A percentile compares a stretch with the other conserved stretches of the same genome.
Conservation (phyloP, 208 protist species). For the Leishmania braziliensis region DNA sequence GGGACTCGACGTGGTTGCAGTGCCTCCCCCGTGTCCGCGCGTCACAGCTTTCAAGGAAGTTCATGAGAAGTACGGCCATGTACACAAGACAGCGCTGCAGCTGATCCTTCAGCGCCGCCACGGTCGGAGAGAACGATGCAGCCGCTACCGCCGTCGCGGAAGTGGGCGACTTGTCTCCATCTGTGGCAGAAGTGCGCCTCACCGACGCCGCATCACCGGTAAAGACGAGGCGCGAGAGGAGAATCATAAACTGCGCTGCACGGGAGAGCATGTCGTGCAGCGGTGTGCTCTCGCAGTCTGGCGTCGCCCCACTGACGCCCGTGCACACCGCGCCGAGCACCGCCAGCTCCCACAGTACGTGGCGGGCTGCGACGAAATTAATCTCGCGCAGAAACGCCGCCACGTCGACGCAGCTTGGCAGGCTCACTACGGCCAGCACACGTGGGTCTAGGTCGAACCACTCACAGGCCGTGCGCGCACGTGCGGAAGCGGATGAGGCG, state of each 20-base stretch:
- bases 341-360: constrained; percentile 30
- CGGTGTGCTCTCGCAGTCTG: constrained; percentile 1
- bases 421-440: constrained; percentile 8
- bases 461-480: constrained; percentile 1
- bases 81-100: constrained; percentile 36
- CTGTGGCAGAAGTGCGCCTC: neutral
- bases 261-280: constrained; percentile 25
- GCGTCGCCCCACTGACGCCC: constrained; percentile 5
- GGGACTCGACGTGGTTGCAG: constrained; percentile 25
- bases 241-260: constrained; percentile 27
- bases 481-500: neutral
- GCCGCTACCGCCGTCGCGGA: constrained; percentile 9
- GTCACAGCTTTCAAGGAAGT: constrained; percentile 32
- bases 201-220: constrained; percentile 1
- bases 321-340: constrained; percentile 28
- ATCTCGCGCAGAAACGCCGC: constrained; percentile 13
- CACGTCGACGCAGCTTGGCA: constrained; percentile 15
- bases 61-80: constrained; percentile 39
- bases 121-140: constrained; percentile 6
- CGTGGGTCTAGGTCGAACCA: constrained; percentile 20
- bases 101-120: constrained; percentile 20
- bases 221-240: constrained; percentile 34
- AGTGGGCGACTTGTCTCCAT: neutral
- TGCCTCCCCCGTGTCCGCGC: constrained; percentile 23
- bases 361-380: constrained; percentile 22